Base-by-base conservation (phyloP, 164 flowering plant genomes). In the Chloranthus sessilifolius region DNA sequence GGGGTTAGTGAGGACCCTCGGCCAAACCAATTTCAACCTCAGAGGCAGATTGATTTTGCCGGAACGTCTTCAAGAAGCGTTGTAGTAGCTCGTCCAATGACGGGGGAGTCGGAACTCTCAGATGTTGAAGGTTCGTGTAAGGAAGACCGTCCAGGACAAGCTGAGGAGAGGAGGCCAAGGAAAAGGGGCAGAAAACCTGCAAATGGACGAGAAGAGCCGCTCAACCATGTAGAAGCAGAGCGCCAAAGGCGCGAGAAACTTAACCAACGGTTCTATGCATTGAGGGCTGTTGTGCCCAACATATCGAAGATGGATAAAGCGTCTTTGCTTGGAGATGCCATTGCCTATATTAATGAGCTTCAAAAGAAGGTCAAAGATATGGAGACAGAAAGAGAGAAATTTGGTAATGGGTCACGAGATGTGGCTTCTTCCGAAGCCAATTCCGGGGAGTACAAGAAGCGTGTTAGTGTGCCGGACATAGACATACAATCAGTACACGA, bases 171-270 rank as follows among this genome's bases (percentile, higher is more conserved):
- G 53, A 73, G 83, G 61, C 96, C 95, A 0, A 58, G 92, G 26
- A 94, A 94, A 55, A 69, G 99, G 24, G 97, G 99, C 0, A 61
- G 99, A 24, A 94, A 94, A 74, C 97, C 97, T 7, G 97, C 96
- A 16, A 87, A 94, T 65, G 97, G 97, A 29, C 76, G 99, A 66
- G 96, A 85, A 38, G 96, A 87, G 47, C 95, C 99, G 2, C 78
- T 94, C 15, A 94, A 92, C 55, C 98, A 92, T 44, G 98, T 92
- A 15, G 95, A 85, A 54, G 81, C 78, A 39, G 81, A 76, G 55
- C 57, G 81, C 35, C 74, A 74, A 25, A 56, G 81, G 20, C 59
- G 81, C 0, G 81, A 76, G 64, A 76, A 76, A 53, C 71, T 76
- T 43, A 76, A 76, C 65, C 77, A 68, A 54, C 56, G 78, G 21